A percentile compares a stretch with the other conserved stretches of the same genome.
Conservation (phyloP, 78 protist species). For the Pigoraptor vietnamica region DNA sequence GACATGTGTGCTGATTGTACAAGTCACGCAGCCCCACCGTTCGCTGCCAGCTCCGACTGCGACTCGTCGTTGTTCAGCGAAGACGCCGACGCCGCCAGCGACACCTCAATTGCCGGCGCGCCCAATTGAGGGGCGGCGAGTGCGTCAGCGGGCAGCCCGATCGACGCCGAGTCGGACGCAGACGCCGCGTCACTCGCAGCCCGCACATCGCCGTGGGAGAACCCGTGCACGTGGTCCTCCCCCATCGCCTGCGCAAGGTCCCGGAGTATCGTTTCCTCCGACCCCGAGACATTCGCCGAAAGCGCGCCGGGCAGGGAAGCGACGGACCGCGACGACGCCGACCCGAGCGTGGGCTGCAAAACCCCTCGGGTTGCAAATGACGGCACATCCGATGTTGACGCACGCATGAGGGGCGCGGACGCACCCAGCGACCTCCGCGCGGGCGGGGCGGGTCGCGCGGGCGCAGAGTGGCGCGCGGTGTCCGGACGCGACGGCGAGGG, state of each 20-base stretch:
- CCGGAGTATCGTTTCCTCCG: too few relatives aligned
- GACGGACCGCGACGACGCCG: not conserved
- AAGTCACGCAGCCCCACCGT: too few relatives aligned
- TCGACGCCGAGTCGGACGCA: not conserved
- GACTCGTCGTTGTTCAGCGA: not conserved
- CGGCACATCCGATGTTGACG: not conserved
- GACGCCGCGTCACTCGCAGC: not conserved
- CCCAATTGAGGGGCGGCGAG: too few relatives aligned
- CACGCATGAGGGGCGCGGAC: not conserved
- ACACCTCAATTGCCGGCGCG: not conserved
- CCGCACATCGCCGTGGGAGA: too few relatives aligned
- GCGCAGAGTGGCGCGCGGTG: too few relatives aligned
- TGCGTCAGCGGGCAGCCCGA: too few relatives aligned
- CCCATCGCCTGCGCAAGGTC: too few relatives aligned
- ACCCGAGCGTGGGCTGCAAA: too few relatives aligned
- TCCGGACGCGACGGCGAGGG: not conserved
- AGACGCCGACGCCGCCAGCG: not conserved
- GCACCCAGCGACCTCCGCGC: not conserved
- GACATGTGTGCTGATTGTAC: too few relatives aligned
- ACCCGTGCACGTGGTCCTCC: too few relatives aligned
- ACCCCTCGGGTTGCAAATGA: not conserved
- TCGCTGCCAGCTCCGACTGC: not conserved
- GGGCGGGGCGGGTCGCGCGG: too few relatives aligned
- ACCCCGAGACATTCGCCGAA: too few relatives aligned
- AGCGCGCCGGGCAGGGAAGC: not conserved